phyloP scores from a whole-genome alignment of 1,284 basidiomycete genomes.

The Melampsora abietis-canadensis region DNA sequence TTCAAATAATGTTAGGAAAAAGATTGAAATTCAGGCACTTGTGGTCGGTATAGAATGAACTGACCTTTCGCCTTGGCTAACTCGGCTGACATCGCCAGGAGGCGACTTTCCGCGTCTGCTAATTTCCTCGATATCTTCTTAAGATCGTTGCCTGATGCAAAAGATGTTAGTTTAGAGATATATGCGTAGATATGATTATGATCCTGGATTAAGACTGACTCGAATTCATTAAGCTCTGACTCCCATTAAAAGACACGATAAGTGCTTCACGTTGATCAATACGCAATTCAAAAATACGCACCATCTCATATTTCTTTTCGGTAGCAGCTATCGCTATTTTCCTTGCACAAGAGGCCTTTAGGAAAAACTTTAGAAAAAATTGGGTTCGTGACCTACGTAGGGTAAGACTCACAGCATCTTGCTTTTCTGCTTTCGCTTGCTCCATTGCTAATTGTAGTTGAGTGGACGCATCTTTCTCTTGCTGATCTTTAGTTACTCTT shows the following conservation, averaged over 20 bases:
- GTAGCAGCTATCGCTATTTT: conserved; percentile 19
- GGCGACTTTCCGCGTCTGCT: conserved; percentile 27
- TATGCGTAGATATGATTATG: neutral
- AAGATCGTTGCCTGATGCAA: conserved; percentile 23
- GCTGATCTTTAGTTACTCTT: conserved; percentile 10
- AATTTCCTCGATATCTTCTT: conserved; percentile 22
- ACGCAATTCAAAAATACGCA: neutral
- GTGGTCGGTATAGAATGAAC: neutral
- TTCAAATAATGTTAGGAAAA: neutral
- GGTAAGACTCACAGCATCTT: conserved; percentile 1
- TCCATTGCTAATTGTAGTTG: conserved; percentile 13
- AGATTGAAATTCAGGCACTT: neutral
- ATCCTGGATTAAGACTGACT: conserved; percentile 11
- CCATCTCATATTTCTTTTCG: conserved; percentile 35
- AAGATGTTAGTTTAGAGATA: conserved; percentile 6
- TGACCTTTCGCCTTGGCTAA: conserved; percentile 30
- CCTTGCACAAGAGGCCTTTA: conserved; percentile 17
- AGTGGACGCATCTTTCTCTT: conserved; percentile 7
- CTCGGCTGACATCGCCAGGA: conserved; percentile 35
- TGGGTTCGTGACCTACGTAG: neutral
- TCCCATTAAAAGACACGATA: neutral
- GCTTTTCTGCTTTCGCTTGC: conserved; percentile 10
- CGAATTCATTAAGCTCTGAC: conserved; percentile 31
- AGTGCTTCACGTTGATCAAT: too few relatives aligned
- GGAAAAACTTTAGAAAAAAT: conserved; percentile 1